Base-by-base conservation (phyloP, 371 early-diverging fungal genomes). In the Actinomucor elegans region DNA sequence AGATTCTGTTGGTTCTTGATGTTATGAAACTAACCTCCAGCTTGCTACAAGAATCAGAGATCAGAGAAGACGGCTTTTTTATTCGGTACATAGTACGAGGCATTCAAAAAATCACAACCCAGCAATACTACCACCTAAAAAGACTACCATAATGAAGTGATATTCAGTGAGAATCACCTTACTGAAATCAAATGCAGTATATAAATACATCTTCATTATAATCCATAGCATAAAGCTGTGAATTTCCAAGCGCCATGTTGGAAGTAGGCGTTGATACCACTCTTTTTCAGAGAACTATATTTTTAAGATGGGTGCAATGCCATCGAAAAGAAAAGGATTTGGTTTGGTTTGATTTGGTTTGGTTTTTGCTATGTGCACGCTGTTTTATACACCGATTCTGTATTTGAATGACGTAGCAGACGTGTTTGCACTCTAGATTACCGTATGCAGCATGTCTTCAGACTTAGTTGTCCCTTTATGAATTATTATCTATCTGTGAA, bases 181-280 rank as follows among this genome's bases (percentile, higher is more conserved):
- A 35, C 34, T 44, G 43, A 44, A 44, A 27, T 44, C 52, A 43
- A 52, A 46, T 29, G 35, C 21, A 37, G 50, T 49, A 52, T 52
- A 44, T 34, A 52, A 43, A 52, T 43, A 52, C 52, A 40, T 34
- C 52, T 52, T 52, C 42, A 52, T 43, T 52, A 41, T 20, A 52
- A 52, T 43, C 31, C 43, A 52, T 20, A 34, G 43, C 43, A 24
- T 18, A 14, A 52, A 52, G 52, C 52, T 48, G 34, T 34, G 43
- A 24, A 52, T 43, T 52, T 20, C 43, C 52, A 31, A 54, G 54
- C 54, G 46, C 54, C 46, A 53, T 53, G 54, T 53, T 53, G 45
- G 45, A 31, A 46, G 38, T 53, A 53, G 46, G 36, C 21, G 45
- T 53, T 46, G 17, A 23, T 41, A 40, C 32, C 21, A 9, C 32